Evolutionary conservation across 2,329 filamentous ascomycete species (phyloP).

Genomic region (Penicillium corylophilum): DNA sequence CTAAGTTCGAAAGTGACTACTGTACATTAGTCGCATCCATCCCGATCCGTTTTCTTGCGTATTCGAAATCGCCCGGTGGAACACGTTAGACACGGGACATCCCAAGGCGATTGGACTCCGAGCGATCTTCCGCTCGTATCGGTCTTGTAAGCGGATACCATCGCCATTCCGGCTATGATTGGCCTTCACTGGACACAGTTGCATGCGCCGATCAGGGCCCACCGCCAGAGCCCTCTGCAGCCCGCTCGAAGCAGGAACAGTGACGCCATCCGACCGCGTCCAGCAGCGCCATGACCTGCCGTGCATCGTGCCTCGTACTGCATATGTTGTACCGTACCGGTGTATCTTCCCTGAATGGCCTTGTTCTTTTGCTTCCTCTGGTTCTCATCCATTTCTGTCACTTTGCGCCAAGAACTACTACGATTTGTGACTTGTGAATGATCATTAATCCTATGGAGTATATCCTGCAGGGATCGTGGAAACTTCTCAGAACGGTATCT

Average conservation of each 20-base stretch:
- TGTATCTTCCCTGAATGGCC: too few species aligned
- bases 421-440: background rate
- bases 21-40: conserved; percentile 9
- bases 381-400: background rate
- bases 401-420: background rate
- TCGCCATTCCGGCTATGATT: conserved; percentile 1
- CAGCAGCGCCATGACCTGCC: conserved; percentile 22
- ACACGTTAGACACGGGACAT: background rate
- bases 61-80: background rate
- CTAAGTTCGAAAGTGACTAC: background rate
- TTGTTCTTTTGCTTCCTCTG: too few species aligned
- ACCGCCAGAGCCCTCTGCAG: conserved; percentile 23
- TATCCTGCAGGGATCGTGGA: conserved; percentile 23
- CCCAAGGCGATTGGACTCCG: background rate
- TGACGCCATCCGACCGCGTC: conserved; percentile 23
- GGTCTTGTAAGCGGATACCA: conserved; percentile 12
- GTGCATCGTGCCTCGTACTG: conserved; percentile 13
- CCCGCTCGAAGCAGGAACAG: conserved; percentile 24
- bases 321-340: background rate
- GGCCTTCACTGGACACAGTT: conserved; percentile 1
- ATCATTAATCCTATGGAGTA: background rate
- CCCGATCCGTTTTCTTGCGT: conserved; percentile 3
- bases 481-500: conserved; percentile 14
- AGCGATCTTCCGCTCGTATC: background rate
- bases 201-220: conserved; percentile 25